Evolutionary conservation across 73 alveolate genomes (phyloP).

Genomic region (Vitrella brassicaformis): DNA sequence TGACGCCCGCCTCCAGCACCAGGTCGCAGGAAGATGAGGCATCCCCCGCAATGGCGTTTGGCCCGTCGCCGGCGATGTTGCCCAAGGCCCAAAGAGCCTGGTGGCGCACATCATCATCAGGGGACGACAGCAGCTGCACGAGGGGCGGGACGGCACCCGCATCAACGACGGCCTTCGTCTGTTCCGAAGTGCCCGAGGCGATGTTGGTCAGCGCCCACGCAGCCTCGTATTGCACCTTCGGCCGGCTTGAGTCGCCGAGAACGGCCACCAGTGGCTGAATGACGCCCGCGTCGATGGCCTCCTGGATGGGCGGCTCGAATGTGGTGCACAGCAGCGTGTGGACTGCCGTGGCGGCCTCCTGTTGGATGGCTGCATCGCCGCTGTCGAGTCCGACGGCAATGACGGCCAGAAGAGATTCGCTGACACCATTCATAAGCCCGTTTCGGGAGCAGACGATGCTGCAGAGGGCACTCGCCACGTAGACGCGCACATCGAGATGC

Average conservation of each 20-base stretch:
- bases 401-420: no score
- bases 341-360: slow-evolving; percentile 76
- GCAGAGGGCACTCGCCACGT: no score
- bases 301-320: slow-evolving; percentile 80
- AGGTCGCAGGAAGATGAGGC: slow-evolving; percentile 65
- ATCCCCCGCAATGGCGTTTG: no score
- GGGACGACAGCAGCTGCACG: slow-evolving; percentile 48
- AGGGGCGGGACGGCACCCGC: slow-evolving; percentile 78
- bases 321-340: slow-evolving; percentile 79
- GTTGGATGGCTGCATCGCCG: background rate
- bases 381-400: no score
- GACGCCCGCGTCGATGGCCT: slow-evolving; percentile 79
- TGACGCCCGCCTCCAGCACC: slow-evolving; percentile 64
- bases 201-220: slow-evolving; percentile 90
- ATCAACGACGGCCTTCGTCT: slow-evolving; percentile 77
- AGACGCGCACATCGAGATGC: no score
- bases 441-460: no score
- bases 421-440: no score
- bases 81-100: slow-evolving; percentile 93
- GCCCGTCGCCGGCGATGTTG: slow-evolving; percentile 87
- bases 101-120: slow-evolving; percentile 66
- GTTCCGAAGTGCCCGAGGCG: slow-evolving; percentile 83
- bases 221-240: slow-evolving; percentile 86
- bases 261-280: slow-evolving; percentile 76
- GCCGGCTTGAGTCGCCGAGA: slow-evolving; percentile 53